Evolutionary conservation across 805 yeast species (phyloP), one percentile per base, ranked within the genome.

Genomic region (Saturnispora mendoncae): DNA sequence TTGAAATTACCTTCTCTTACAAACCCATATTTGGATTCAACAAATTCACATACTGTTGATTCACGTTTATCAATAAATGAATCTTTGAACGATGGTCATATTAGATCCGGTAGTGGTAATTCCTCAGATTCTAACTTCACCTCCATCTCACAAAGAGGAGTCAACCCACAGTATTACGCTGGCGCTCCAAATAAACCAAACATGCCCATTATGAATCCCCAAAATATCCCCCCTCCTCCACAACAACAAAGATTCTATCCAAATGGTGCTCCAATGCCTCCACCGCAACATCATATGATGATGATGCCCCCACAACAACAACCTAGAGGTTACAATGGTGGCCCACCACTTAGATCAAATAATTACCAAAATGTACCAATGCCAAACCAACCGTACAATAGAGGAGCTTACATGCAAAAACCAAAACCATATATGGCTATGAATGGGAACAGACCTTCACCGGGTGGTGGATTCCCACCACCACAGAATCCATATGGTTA

Each of bases 121-220:
- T 42, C 46, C 15, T 28, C 35, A 6, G 40, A 42, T 36, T 81
- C 90, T 1, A 80, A 79, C 52, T 80, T 83, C 58, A 82, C 92
- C 1, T 78, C 86, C 39, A 84, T 83, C 2, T 80, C 88, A 6
- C 90, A 82, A 59, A 67, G 90, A 55, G 87, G 79, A 21, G 69
- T 76, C 13, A 82, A 82, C 52, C 84, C 82, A 14, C 60, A 65
- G 21, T 77, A 74, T 49, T 67, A 64, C 41, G 54, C 61, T 42
- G 68, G 65, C 27, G 60, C 61, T 20, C 51, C 37, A 10, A 32
- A 26, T 21, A 34, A 35, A 17, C 39, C 40, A 15, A 23, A 25
- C 7, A 21, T 30, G 12, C 45, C 43, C 3, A 9, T 15, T 14
- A 19, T 10, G 20, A 33, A 33, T 23, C 13, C 20, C 3, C 37